These are phyloP conservation scores for Fusarium beomiforme DNA, from an alignment of 2,329 filamentous ascomycete species.

Conservation along the genomic window DNA sequence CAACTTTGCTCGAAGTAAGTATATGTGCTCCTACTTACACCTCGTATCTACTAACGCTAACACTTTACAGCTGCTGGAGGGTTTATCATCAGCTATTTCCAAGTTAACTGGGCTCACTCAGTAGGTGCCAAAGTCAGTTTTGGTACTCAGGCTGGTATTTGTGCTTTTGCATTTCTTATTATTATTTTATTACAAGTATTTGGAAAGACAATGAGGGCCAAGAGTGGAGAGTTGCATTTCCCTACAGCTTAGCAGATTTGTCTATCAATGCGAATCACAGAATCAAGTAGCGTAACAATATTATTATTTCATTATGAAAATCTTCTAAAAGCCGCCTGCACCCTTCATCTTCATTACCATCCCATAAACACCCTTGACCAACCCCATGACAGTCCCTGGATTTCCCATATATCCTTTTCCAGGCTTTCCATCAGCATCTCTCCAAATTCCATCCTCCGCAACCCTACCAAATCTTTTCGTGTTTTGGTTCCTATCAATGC, in stretches of 20 bases:
- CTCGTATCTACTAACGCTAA: fast-evolving
- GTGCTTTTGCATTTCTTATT: neutral
- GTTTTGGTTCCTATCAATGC: slow-evolving; percentile 72
- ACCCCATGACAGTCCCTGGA: slow-evolving; percentile 13
- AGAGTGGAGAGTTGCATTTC: fast-evolving
- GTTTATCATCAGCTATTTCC: neutral
- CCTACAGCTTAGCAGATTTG: neutral
- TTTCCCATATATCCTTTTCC: slow-evolving; percentile 32
- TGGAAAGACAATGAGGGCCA: fast-evolving
- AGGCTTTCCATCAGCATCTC: slow-evolving; percentile 19
- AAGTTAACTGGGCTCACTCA: neutral
- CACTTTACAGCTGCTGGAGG: neutral
- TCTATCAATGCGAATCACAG: neutral
- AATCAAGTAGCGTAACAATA: too few relatives aligned
- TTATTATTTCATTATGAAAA: neutral
- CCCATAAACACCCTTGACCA: slow-evolving; percentile 23
- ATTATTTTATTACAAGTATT: fast-evolving
- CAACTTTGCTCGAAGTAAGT: neutral
- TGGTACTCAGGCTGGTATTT: neutral
- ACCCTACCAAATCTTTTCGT: slow-evolving; percentile 65
- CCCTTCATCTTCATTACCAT: slow-evolving; percentile 32
- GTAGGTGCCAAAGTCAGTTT: neutral
- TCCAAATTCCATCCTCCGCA: slow-evolving; percentile 32
- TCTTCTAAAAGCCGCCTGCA: neutral
- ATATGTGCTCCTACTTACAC: too few relatives aligned